Conservation (phyloP, 2,329 filamentous ascomycete species). For the Fusarium pseudonygamai region DNA sequence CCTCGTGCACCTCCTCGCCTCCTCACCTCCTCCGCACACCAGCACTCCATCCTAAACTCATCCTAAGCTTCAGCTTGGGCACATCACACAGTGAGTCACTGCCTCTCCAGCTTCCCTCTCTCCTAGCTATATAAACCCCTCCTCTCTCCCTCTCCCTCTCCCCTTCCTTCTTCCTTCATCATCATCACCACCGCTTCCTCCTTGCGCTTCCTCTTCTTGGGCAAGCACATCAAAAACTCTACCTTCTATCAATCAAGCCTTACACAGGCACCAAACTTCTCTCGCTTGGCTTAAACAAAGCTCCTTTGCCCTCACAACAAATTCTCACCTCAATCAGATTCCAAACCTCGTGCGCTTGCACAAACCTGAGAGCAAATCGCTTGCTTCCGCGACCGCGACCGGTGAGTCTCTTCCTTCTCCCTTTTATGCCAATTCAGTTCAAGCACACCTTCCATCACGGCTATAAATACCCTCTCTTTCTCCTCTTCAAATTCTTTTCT, state of each 20-base stretch:
- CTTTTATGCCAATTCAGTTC: background rate
- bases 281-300: background rate
- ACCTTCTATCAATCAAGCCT: constrained; percentile 3
- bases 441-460: background rate
- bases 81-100: constrained; percentile 30
- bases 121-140: constrained; percentile 7
- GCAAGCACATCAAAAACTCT: constrained; percentile 4
- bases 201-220: constrained; percentile 6
- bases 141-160: constrained; percentile 4
- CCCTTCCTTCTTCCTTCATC: constrained; percentile 24
- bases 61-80: background rate
- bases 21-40: background rate
- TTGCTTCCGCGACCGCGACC: background rate
- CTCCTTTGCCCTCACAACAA: background rate
- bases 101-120: background rate
- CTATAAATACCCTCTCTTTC: background rate
- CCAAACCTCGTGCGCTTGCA: background rate
- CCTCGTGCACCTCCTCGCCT: background rate
- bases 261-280: background rate
- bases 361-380: background rate
- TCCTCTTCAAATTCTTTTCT: background rate
- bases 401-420: constrained; percentile 15
- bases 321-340: constrained; percentile 16
- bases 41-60: background rate
- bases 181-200: constrained; percentile 6